Conservation (phyloP, 768 basidiomycete species). For the Ramaria sp. region DNA sequence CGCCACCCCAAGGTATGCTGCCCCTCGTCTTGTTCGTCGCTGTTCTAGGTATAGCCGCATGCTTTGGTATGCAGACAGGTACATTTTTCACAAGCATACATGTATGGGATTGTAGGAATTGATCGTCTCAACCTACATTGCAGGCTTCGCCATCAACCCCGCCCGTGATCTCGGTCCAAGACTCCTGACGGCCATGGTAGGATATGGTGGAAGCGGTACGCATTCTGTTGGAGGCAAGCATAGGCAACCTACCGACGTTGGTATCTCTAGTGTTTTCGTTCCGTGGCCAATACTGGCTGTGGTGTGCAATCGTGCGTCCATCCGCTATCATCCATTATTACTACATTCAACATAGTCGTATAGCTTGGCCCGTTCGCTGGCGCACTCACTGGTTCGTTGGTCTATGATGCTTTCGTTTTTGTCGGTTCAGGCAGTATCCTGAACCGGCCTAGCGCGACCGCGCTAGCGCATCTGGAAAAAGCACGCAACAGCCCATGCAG, state of each 20-base stretch:
- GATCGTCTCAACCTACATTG: not conserved
- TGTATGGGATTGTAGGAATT: not conserved
- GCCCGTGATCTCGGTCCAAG: conserved; percentile 67
- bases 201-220: conserved; percentile 46
- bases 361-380: conserved; percentile 4
- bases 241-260: not conserved
- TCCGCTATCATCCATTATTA: conserved; percentile 15
- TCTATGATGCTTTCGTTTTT: conserved; percentile 53
- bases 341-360: not conserved
- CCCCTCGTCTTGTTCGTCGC: conserved; percentile 46
- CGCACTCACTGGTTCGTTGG: conserved; percentile 28
- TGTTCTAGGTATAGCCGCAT: conserved; percentile 46
- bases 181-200: conserved; percentile 58
- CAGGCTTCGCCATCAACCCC: conserved; percentile 56
- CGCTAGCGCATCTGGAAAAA: not conserved
- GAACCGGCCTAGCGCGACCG: conserved; percentile 29
- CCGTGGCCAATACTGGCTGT: conserved; percentile 60
- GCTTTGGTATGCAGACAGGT: conserved; percentile 51
- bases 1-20: conserved; percentile 38
- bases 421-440: conserved; percentile 43
- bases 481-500: not conserved
- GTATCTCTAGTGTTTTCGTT: conserved; percentile 14
- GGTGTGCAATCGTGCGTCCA: conserved; percentile 55
- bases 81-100: not conserved
- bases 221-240: not conserved